Evolutionary conservation across 352 stramenopile genomes (phyloP), one percentile per base, ranked within the genome.

Genomic region (Albugo laibachii): DNA sequence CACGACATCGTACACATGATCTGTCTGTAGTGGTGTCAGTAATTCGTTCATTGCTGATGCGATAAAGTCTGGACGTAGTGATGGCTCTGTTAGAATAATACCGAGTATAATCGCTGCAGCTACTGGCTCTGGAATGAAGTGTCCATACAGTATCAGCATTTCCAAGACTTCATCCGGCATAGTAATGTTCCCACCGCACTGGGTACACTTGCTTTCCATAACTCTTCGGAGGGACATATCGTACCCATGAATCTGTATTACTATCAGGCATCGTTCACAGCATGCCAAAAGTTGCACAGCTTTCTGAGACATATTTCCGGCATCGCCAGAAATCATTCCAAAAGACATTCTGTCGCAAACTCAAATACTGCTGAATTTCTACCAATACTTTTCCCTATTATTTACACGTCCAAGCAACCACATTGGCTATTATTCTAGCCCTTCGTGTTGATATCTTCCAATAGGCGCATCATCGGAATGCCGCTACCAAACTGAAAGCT

Each of bases 131-230:
- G 72, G 50, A 37, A 88, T 70, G 50, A 83, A 88, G 45, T 81
- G 65, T 15, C 75, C 75, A 53, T 84, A 88, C n/a, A 88, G 63
- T 48, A 88, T 84, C 48, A 88, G 60, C 75, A 88, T 83, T 49
- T 88, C 75, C 72, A 88, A 80, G 47, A 80, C 60, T 49, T 88
- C 75, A 52, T 85, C 70, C 12, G 75, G 72, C 13, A 88, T 55
- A 54, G 65, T 66, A 38, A 88, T 52, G 47, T 61, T 69, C 13
- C 62, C 65, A 1, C 49, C 49, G 49, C 75, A 88, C 43, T 69
- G 73, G 24, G 69, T 58, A 50, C 75, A 88, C 50, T 84, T 85
- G 55, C 59, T 64, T 57, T 88, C 75, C 57, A 81, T 70, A 42
- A 88, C 71, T 46, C 73, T 72, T 3, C 70, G 72, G 53, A 83